Evolutionary conservation across 1,284 basidiomycete genomes (phyloP).

Genomic region (Fomes fomentarius): DNA sequence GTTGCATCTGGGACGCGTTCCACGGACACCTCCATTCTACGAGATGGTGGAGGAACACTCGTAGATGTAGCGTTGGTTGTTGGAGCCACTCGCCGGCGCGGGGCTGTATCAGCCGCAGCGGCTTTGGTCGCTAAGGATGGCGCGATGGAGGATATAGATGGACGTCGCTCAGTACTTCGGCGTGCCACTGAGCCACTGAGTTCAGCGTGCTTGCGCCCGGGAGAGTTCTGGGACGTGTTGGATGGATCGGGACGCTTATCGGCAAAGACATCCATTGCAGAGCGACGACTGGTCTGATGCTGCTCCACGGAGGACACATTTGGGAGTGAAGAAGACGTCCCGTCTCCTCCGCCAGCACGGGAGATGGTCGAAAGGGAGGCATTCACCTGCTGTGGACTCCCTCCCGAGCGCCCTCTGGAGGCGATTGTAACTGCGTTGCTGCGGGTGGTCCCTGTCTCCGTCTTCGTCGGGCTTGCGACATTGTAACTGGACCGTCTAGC

Average conservation of each 20-base stretch:
- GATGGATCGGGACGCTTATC: slow-evolving; percentile 49
- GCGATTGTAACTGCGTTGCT: slow-evolving; percentile 40
- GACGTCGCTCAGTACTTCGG: slow-evolving; percentile 47
- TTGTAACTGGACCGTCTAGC: slow-evolving; percentile 54
- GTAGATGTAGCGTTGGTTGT: slow-evolving; percentile 9
- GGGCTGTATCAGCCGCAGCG: slow-evolving; percentile 27
- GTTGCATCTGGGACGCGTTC: slow-evolving; percentile 11
- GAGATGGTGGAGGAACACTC: slow-evolving; percentile 4
- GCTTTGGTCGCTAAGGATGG: slow-evolving; percentile 32
- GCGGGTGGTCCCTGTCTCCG: slow-evolving; percentile 27
- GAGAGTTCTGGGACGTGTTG: slow-evolving; percentile 48
- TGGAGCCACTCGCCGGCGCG: slow-evolving; percentile 34
- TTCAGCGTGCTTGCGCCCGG: slow-evolving; percentile 60
- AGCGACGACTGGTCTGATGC: slow-evolving; percentile 46
- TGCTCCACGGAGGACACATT: slow-evolving; percentile 48
- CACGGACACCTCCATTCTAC: slow-evolving; percentile 5
- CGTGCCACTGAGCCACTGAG: slow-evolving; percentile 50
- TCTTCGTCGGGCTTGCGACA: slow-evolving; percentile 31
- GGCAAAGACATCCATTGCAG: slow-evolving; percentile 44
- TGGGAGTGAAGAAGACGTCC: slow-evolving; percentile 35
- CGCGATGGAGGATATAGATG: slow-evolving; percentile 50
- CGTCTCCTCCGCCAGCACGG: slow-evolving; percentile 42
- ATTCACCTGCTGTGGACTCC: slow-evolving; percentile 50
- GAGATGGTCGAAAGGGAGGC: slow-evolving; percentile 42
- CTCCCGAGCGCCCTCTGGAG: slow-evolving; percentile 42